Base-by-base conservation (phyloP, 768 basidiomycete genomes). In the Psilocybe tampanensis region DNA sequence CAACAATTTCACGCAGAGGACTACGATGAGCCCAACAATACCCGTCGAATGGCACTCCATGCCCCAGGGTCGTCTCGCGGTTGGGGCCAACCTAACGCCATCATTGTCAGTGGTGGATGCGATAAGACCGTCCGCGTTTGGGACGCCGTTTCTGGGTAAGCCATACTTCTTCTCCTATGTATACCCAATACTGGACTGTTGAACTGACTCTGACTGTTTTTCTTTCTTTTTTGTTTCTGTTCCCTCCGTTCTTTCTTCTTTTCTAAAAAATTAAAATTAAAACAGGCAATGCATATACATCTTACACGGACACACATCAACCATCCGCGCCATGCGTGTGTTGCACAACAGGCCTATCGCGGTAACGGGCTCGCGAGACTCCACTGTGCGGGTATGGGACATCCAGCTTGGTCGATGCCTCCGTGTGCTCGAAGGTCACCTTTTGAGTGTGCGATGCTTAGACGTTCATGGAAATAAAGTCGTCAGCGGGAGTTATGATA, bases 401-500 rank as follows among this genome's bases (percentile, higher is more conserved):
- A 83, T 99, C 32, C 90, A 93, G 70, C 80, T 78, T 12, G 96
- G 96, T 0, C 76, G 81, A 44, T 72, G 83, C 55, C 67, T 92
- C 32, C 78, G 83, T 17, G 76, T 87, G 7, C 77, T 99, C 29
- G 71, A 76, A 18, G 96, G 96, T 0, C 96, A 99, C 68, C 73
- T 76, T 23, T 77, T 83, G 41, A 93, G 90, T 63, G 95, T 98
- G 13, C 76, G 96, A 44, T 94, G 93, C 68, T 74, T 98, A 26
- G 96, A 98, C 70, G 87, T 95, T 11, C 88, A 84, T 62, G 96
- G 94, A 22, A 86, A 86, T 60, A 80, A 76, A 62, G 88, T 89
- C 12, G 95, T 95, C 34, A 95, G 92, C 63, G 96, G 95, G 32
- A 95, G 94, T 68, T 98, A 99, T 70, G 96, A 99, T 70, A 79